phyloP scores from a whole-genome alignment of 108 stramenopile species.

The Aurantiochytrium sp. region DNA sequence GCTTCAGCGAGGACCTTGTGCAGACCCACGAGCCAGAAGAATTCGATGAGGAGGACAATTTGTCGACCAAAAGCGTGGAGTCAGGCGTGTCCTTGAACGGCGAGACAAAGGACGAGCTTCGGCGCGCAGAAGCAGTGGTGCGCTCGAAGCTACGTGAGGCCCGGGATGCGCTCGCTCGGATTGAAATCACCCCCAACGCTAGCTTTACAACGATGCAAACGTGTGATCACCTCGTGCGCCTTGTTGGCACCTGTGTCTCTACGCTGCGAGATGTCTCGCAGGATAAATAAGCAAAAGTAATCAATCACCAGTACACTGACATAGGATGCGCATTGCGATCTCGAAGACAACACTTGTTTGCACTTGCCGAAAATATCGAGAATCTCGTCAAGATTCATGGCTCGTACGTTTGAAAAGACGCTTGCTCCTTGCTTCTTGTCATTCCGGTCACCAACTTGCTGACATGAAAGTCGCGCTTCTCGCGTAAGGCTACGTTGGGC shows the following conservation, averaged over 20 bases:
- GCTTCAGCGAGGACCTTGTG: neutral
- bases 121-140: neutral
- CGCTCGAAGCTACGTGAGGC: neutral
- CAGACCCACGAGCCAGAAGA: neutral
- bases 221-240: neutral
- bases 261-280: neutral
- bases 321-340: too few relatives aligned
- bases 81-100: slow-evolving; percentile 6
- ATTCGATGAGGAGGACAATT: neutral
- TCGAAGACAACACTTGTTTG: too few relatives aligned
- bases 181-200: neutral
- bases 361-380: too few relatives aligned
- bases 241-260: neutral
- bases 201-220: neutral
- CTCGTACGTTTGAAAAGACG: too few relatives aligned
- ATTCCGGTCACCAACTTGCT: too few relatives aligned
- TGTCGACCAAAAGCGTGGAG: neutral
- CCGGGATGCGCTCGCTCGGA: neutral
- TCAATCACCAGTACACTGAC: too few relatives aligned
- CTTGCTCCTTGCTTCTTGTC: too few relatives aligned
- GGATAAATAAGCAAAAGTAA: too few relatives aligned
- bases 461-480: too few relatives aligned
- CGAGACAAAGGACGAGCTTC: neutral
- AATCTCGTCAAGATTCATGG: too few relatives aligned
- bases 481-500: too few relatives aligned